Conservation (phyloP, 2,329 filamentous ascomycete genomes). For the Colletotrichum magnum region DNA sequence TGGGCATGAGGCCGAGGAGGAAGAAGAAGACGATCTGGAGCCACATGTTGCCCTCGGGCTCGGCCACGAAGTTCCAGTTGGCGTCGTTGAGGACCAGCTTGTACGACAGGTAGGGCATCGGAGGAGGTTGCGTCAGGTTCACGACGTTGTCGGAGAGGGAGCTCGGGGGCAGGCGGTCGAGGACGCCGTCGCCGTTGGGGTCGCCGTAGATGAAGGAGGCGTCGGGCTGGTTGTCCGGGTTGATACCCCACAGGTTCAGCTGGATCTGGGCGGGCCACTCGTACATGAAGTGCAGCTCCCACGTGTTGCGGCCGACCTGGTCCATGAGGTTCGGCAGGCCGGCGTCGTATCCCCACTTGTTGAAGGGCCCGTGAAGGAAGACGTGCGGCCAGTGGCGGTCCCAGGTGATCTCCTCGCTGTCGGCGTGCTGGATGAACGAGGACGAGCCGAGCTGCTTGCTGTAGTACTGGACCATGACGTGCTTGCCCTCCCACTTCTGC, state of each 20-base stretch:
- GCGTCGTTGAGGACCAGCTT: slow-evolving; percentile 68
- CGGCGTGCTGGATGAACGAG: slow-evolving; percentile 72
- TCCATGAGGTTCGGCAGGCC: slow-evolving; percentile 52
- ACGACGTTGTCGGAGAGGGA: slow-evolving; percentile 69
- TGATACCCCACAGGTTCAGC: slow-evolving; percentile 77
- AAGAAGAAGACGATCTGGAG: slow-evolving; percentile 67
- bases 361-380: slow-evolving; percentile 73
- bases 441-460: slow-evolving; percentile 71
- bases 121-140: slow-evolving; percentile 70
- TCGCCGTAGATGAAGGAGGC: slow-evolving; percentile 72
- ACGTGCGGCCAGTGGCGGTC: slow-evolving; percentile 72
- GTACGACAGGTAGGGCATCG: slow-evolving; percentile 68
- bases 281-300: slow-evolving; percentile 72
- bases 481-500: slow-evolving; percentile 73
- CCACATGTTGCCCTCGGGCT: slow-evolving; percentile 66
- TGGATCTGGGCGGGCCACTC: slow-evolving; percentile 75
- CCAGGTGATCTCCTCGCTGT: slow-evolving; percentile 54
- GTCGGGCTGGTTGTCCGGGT: slow-evolving; percentile 73
- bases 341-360: slow-evolving; percentile 74
- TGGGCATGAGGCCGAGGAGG: slow-evolving; percentile 66
- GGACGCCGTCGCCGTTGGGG: slow-evolving; percentile 71
- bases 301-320: slow-evolving; percentile 62
- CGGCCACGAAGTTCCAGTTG: slow-evolving; percentile 63
- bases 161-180: slow-evolving; percentile 74
- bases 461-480: slow-evolving; percentile 76